Base-by-base conservation (phyloP, 139 green algal species). In the Volvox reticuliferus region DNA sequence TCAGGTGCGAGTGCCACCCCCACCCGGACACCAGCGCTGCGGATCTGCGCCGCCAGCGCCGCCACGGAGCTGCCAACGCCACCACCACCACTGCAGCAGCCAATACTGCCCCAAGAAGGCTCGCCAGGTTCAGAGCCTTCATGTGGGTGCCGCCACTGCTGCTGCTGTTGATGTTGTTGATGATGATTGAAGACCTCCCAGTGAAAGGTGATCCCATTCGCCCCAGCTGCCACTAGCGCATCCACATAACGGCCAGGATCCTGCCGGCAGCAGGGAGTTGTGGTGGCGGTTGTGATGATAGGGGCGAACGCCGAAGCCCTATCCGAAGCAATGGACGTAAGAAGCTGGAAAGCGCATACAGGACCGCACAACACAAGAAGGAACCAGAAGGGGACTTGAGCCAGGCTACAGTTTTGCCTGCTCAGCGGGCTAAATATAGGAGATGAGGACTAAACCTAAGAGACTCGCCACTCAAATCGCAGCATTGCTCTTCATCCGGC, bases 1-100 rank as follows among this genome's bases (percentile, higher is more conserved):
- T 94, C 90, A 0, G 97, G 97, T 73, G 95, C 95, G 37, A 99
- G 92, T 16, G 96, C 97, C 33, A 99, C 90, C 6, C 95, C 98
- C 44, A 86, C 93, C 71, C 91, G 92, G 95, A 99, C 97, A 69
- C 97, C 97, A 0, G 71, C 69, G 30, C 37, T 37, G 12, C 88
- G 83, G 9, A 94, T 85, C 14, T 28, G 9, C 1, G 16, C 35
- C 37, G 83, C 88, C 76, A 92, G 50, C 24, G 20, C 82, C 44
- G 44, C 33, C 91, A 79, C 85, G 0, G 21, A 35, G 44, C 44
- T 55, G 44, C 44, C 44, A 55, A 9, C 61, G 3, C 82, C 63
- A 44, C 77, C 35, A 26, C 35, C 12, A 9, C 17, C 28, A 36
- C 71, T 18, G 19, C 71, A n/a, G 22, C 71, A 79, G 19, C 71